Conservation (phyloP, 129 eudicot species). For the Heracleum sosnowskyi region DNA sequence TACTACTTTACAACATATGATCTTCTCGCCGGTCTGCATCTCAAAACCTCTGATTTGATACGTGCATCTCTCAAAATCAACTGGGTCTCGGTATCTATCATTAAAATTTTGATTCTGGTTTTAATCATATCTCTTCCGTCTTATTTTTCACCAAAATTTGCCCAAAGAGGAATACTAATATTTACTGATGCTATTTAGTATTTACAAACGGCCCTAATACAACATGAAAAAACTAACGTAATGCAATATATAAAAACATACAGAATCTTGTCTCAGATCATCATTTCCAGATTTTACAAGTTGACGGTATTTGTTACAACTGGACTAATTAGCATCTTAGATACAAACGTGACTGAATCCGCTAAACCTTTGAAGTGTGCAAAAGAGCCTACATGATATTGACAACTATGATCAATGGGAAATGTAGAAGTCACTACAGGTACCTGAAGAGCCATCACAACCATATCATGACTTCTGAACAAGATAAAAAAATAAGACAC, state of each 20-base stretch:
- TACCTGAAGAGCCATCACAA: slow-evolving; percentile 49
- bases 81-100: background rate
- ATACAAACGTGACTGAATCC: slow-evolving; percentile 80
- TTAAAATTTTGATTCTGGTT: background rate
- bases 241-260: slow-evolving; percentile 26
- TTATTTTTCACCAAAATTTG: background rate
- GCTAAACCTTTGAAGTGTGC: slow-evolving; percentile 87
- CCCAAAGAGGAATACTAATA: background rate
- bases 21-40: background rate
- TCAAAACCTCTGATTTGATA: background rate
- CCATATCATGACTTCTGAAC: background rate
- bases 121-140: no score
- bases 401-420: slow-evolving; percentile 80
- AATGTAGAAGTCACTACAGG: slow-evolving; percentile 84
- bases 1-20: background rate
- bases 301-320: slow-evolving; percentile 53
- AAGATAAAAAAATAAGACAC: background rate
- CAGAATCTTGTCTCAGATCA: slow-evolving; percentile 99
- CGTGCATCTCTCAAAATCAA: background rate
- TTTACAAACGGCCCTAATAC: background rate
- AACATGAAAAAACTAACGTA: slow-evolving; percentile 2
- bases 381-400: slow-evolving; percentile 76
- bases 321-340: background rate
- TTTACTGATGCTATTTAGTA: background rate
- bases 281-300: slow-evolving; percentile 98